Evolutionary conservation across 2,329 filamentous ascomycete species (phyloP), one percentile per base, ranked within the genome.

Genomic region (Eutypa lata): DNA sequence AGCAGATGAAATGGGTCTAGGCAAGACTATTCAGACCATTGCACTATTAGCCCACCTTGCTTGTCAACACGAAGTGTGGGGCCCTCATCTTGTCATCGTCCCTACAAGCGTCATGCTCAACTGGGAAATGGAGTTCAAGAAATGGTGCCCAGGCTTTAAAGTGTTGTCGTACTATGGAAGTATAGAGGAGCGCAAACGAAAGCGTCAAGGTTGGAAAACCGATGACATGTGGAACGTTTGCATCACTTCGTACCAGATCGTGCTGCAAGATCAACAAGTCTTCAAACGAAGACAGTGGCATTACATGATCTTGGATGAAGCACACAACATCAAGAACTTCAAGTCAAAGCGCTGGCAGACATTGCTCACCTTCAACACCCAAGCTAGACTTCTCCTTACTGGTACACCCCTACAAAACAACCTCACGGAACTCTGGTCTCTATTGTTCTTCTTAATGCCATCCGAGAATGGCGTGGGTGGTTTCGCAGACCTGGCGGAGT

Each of bases 111-210:
- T 99, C 47, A 97, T 99, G 81, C 83, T 99, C 59, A 99, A 99
- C 68, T 99, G 94, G 94, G 95, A 99, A 70, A 97, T 97, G 89
- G 94, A 99, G 72, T 99, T 99, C 80, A 97, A 97, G 68, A 99
- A 99, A 69, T 99, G 93, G 84, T 90, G 92, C 53, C 94, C 95
- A 3, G 93, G 94, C 0, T 99, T 99, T 78, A 97, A 97, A 68
- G 96, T 99, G 52, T 78, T 99, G 54, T 94, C 92, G 0, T 99
- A 99, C 73, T 99, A 97, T 68, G 94, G 95, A 43, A 90, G 88
- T 42, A 89, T 92, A 63, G 91, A 97, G 60, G 94, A 99, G 72
- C 87, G 94, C 45, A 92, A 90, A 68, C 81, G 87, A 60, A 97
- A 97, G 71, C 88, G 95, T 26, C 85, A 88, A 65, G 93, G 94